These are phyloP conservation scores for Nasturtium officinale DNA, from an alignment of 345 rosid genomes.

Conservation along the genomic window DNA sequence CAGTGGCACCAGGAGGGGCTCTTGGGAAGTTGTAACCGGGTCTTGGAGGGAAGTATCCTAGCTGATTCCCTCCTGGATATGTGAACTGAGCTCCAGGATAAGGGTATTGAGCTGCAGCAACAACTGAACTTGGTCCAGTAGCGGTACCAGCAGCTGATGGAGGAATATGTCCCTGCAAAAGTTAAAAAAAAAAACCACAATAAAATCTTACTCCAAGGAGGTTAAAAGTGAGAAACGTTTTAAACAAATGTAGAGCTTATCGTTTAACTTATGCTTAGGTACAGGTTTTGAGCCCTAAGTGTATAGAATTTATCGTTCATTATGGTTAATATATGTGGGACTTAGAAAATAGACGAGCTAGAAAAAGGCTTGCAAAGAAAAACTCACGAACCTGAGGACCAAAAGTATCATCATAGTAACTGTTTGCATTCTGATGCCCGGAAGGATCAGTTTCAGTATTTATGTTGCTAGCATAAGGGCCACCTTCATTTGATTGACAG, in stretches of 20 bases:
- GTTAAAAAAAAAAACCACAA: constrained; percentile 5
- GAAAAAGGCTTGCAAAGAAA: constrained; percentile 20
- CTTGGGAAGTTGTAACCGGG: constrained; percentile 49
- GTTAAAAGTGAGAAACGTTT: constrained; percentile 4
- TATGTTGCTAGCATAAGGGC: too few species aligned
- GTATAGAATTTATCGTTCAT: background rate
- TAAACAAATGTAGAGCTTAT: background rate
- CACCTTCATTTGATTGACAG: constrained; percentile 51
- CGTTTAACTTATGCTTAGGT: background rate
- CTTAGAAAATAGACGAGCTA: constrained; percentile 1
- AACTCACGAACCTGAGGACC: constrained; percentile 61
- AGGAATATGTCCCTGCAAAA: constrained; percentile 53
- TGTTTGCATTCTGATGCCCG: constrained; percentile 53
- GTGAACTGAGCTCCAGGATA: constrained; percentile 52
- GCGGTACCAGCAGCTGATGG: constrained; percentile 44
- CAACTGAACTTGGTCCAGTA: constrained; percentile 42
- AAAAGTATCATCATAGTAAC: constrained; percentile 59
- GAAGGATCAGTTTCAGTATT: constrained; percentile 59
- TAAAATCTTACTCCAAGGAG: background rate
- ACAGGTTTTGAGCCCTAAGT: background rate
- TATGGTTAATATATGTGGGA: too few species aligned
- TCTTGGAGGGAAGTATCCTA: constrained; percentile 57
- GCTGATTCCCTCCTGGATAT: constrained; percentile 58
- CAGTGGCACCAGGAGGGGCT: constrained; percentile 45
- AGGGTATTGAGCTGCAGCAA: constrained; percentile 39